Evolutionary conservation across 2,329 filamentous ascomycete species (phyloP).

Genomic region (Neonectria punicea): DNA sequence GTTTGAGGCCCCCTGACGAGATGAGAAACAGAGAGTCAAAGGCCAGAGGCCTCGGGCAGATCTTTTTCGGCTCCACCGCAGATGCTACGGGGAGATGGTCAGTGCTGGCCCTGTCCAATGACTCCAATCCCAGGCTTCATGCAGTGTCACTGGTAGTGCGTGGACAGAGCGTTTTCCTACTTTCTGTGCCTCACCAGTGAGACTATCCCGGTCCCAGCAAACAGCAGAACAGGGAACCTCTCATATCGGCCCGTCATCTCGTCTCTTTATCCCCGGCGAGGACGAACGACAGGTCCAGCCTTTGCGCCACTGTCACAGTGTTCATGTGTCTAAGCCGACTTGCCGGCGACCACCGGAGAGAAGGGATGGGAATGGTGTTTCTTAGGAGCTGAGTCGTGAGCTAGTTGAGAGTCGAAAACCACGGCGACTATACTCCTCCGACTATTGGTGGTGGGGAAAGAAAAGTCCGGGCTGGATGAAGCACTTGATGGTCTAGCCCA

Average conservation of each 20-base stretch:
- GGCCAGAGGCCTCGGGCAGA: constrained; percentile 19
- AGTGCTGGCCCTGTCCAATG: constrained; percentile 1
- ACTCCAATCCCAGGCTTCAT: constrained; percentile 1
- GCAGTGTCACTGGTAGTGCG: constrained; percentile 4
- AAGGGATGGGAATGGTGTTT: background rate
- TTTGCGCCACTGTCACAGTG: constrained; percentile 2
- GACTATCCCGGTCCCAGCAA: constrained; percentile 20
- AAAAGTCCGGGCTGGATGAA: background rate
- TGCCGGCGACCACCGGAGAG: background rate
- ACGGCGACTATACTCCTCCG: constrained; percentile 31
- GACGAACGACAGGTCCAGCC: constrained; percentile 14
- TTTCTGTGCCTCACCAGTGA: constrained; percentile 8
- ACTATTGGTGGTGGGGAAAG: constrained; percentile 28
- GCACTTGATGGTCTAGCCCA: background rate
- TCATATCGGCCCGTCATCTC: constrained; percentile 18
- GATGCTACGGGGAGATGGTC: constrained; percentile 6
- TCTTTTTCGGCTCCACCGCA: constrained; percentile 16
- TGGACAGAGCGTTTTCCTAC: constrained; percentile 5
- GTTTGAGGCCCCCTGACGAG: constrained; percentile 19
- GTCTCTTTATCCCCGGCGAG: constrained; percentile 7
- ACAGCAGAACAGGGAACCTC: background rate
- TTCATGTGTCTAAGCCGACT: background rate
- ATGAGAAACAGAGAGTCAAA: constrained; percentile 15
- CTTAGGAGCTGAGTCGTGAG: background rate
- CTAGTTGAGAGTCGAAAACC: constrained; percentile 8